phyloP scores from a whole-genome alignment of 768 basidiomycete genomes.

The Leccinum boreale region DNA sequence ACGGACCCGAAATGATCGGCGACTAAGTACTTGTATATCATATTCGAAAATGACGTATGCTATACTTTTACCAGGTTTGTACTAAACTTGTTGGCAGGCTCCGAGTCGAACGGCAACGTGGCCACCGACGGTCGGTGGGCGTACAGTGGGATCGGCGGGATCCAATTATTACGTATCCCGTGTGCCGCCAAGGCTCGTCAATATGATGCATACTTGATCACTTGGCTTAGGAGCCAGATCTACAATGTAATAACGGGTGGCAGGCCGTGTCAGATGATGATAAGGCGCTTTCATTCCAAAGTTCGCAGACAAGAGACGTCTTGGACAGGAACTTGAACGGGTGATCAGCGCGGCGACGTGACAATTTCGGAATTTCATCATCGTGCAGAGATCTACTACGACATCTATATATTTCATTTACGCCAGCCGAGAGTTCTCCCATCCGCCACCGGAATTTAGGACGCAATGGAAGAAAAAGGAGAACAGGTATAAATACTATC shows the following conservation, averaged over 20 bases:
- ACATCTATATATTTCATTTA: constrained; percentile 6
- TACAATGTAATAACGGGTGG: too few relatives aligned
- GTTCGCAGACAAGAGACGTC: neutral
- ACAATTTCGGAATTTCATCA: neutral
- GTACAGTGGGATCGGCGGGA: too few relatives aligned
- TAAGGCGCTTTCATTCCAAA: neutral
- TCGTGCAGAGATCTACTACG: constrained; percentile 6
- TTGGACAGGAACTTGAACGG: neutral
- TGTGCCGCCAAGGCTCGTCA: too few relatives aligned
- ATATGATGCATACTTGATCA: too few relatives aligned
- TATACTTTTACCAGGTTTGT: too few relatives aligned
- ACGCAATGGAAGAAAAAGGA: neutral
- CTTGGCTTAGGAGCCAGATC: neutral
- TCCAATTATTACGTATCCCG: too few relatives aligned
- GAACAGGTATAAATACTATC: constrained; percentile 31
- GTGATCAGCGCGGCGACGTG: neutral
- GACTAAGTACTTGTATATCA: too few relatives aligned
- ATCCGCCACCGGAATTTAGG: neutral
- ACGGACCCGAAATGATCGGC: too few relatives aligned
- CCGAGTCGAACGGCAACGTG: too few relatives aligned
- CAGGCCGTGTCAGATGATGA: neutral
- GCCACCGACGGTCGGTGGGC: too few relatives aligned
- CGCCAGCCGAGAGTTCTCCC: neutral
- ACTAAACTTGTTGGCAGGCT: too few relatives aligned
- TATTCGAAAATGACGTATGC: neutral